These are phyloP conservation scores for Ogataea corticis DNA, from an alignment of 805 yeast species.

Conservation along the genomic window DNA sequence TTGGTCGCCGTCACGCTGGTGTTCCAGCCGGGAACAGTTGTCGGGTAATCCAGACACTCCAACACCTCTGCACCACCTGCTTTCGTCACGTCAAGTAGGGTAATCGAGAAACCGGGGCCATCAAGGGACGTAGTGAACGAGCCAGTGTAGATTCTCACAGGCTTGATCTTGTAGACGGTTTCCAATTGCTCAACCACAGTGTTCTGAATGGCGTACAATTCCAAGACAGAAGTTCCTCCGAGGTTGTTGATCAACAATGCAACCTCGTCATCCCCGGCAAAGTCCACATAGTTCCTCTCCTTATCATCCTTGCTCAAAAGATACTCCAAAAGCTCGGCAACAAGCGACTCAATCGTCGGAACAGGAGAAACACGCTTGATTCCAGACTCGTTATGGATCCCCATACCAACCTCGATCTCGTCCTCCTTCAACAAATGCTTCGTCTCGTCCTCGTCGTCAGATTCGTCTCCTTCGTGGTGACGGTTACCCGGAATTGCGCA, in stretches of 20 bases:
- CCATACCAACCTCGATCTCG: slow-evolving; percentile 90
- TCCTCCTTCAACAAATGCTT: slow-evolving; percentile 46
- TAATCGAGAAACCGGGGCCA: slow-evolving; percentile 89
- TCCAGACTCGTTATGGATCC: slow-evolving; percentile 96
- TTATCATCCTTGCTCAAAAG: slow-evolving; percentile 61
- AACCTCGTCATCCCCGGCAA: slow-evolving; percentile 57
- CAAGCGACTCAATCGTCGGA: slow-evolving; percentile 66
- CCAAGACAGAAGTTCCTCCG: slow-evolving; percentile 87
- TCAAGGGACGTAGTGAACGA: slow-evolving; percentile 86
- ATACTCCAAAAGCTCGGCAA: slow-evolving; percentile 58
- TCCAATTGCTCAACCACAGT: slow-evolving; percentile 55
- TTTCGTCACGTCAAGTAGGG: slow-evolving; percentile 69
- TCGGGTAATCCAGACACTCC: slow-evolving; percentile 64
- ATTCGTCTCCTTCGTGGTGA: slow-evolving; percentile 44
- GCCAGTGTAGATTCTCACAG: slow-evolving; percentile 70
- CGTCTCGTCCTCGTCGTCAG: slow-evolving; percentile 38
- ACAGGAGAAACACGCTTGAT: slow-evolving; percentile 61
- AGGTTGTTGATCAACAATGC: slow-evolving; percentile 77
- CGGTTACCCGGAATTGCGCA: slow-evolving; percentile 83
- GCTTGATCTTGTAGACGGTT: slow-evolving; percentile 53
- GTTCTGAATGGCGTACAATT: slow-evolving; percentile 69
- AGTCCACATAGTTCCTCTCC: slow-evolving; percentile 81
- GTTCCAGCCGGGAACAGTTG: slow-evolving; percentile 85
- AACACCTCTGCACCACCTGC: slow-evolving; percentile 49
- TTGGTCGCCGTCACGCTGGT: slow-evolving; percentile 35